phyloP scores from a whole-genome alignment of 208 protist genomes.

The Porcisia hertigi region DNA sequence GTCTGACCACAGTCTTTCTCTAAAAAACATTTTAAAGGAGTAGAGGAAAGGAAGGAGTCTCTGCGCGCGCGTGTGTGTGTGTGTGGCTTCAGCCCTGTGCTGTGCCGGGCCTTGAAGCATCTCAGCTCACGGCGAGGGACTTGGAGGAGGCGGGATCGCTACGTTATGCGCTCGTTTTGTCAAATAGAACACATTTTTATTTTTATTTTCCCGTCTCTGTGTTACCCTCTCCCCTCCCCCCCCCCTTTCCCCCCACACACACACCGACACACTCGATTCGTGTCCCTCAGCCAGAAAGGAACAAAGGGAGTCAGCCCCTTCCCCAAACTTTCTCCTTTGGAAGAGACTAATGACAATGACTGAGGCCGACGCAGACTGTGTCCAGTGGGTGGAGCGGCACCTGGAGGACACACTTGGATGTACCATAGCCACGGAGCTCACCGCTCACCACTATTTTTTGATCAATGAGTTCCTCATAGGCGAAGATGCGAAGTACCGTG shows the following conservation, averaged over 20 bases:
- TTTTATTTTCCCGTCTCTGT: slow-evolving; percentile 7
- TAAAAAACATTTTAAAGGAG: background rate
- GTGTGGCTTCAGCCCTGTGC: background rate
- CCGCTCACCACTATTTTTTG: slow-evolving; percentile 44
- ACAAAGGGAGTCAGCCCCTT: background rate
- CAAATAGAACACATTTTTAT: too few species aligned
- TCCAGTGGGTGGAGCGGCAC: slow-evolving; percentile 69
- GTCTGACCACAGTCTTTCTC: background rate
- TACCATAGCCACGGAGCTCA: slow-evolving; percentile 42
- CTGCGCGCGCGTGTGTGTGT: background rate
- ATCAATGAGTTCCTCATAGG: slow-evolving; percentile 89
- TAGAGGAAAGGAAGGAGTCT: background rate
- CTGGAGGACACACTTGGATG: slow-evolving; percentile 67
- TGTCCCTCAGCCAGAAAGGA: background rate
- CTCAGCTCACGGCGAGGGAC: background rate
- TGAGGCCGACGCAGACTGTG: slow-evolving; percentile 83
- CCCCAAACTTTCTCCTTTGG: background rate
- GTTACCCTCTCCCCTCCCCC: background rate
- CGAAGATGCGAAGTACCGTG: slow-evolving; percentile 60
- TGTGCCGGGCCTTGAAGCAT: background rate
- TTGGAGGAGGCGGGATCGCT: background rate
- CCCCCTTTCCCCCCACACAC: background rate
- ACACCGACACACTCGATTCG: background rate
- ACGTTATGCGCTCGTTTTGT: background rate
- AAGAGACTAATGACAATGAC: slow-evolving; percentile 22